phyloP scores from a whole-genome alignment of 164 flowering plant genomes.

The Aristolochia fimbriata region DNA sequence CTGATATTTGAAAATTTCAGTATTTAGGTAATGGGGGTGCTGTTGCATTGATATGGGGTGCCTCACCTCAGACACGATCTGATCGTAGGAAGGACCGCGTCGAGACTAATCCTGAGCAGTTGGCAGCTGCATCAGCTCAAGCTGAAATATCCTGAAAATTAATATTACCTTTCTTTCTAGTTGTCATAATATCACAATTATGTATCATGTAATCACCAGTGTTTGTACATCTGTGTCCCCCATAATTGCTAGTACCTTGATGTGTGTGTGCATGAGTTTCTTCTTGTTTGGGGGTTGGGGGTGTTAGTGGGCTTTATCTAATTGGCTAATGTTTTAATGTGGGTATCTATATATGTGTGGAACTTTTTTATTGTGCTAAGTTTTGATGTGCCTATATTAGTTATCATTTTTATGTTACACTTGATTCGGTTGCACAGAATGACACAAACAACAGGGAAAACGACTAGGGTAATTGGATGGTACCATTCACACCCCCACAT shows the following conservation, averaged over 20 bases:
- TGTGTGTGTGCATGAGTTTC: too few species aligned
- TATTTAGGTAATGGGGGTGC: constrained; percentile 50
- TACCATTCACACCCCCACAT: constrained; percentile 99
- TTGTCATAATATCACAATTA: neutral
- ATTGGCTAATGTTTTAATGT: too few species aligned
- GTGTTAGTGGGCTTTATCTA: too few species aligned
- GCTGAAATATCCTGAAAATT: constrained; percentile 87
- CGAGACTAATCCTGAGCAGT: constrained; percentile 98
- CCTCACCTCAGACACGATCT: constrained; percentile 91
- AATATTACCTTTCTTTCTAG: neutral
- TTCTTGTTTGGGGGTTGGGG: too few species aligned
- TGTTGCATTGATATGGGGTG: constrained; percentile 97
- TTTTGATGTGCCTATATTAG: neutral
- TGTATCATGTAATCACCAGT: neutral
- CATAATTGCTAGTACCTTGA: too few species aligned
- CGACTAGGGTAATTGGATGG: constrained; percentile 99
- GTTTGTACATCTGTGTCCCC: neutral
- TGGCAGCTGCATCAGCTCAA: constrained; percentile 93
- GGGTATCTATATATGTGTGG: too few species aligned
- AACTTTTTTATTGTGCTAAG: too few species aligned
- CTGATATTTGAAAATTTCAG: constrained; percentile 22
- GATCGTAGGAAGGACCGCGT: constrained; percentile 93
- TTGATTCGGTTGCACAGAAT: constrained; percentile 73
- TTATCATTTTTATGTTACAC: neutral
- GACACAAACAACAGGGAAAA: constrained; percentile 65